Evolutionary conservation across 1,139 yeast genomes (phyloP), one percentile per base, ranked within the genome.

Genomic region (Taphrina wiesneri): DNA sequence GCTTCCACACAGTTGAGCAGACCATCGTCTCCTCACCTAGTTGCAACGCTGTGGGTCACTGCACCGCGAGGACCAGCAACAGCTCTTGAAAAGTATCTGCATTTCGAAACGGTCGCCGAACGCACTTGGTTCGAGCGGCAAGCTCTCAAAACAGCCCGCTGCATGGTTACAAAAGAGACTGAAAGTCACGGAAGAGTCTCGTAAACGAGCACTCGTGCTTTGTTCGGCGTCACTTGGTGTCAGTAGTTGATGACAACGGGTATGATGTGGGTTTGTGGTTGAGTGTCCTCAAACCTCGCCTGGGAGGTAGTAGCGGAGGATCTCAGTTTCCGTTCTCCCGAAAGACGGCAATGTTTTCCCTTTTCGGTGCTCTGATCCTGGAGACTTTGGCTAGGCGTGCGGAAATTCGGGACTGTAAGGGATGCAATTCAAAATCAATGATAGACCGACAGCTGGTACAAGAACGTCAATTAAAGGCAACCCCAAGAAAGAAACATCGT

Each of bases 81-180:
- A 25, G 34, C 26, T 21, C 59, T 54, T 13, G 59, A 54, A 21
- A 54, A 21, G 15, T 54, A 19, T 17, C 59, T 36, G 36, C 49
- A 36, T 39, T 54, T 54, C 23, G 32, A 39, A 19, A 25, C 19
- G n/a, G 25, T 54, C 34, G 49, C 36, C 7, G 59, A 23, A 23
- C 36, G 46, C 34, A 21, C 41, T 17, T 19, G 26, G 4, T 19
- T 25, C 19, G 59, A 23, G 47, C 59, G 59, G 39, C 49, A 54
- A 9, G 59, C 49, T 39, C 59, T 36, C n/a, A 54, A 11, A 17
- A 28, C 46, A 13, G 59, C 59, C 39, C 59, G 19, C 26, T 54
- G 59, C 59, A 54, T 54, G 32, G 19, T 21, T 45, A 9, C 21
- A 9, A 21, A 3, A 19, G n/a, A 11, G 17, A 41, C 23, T 41